Base-by-base conservation (phyloP, 345 rosid species). In the Eutrema japonicum region DNA sequence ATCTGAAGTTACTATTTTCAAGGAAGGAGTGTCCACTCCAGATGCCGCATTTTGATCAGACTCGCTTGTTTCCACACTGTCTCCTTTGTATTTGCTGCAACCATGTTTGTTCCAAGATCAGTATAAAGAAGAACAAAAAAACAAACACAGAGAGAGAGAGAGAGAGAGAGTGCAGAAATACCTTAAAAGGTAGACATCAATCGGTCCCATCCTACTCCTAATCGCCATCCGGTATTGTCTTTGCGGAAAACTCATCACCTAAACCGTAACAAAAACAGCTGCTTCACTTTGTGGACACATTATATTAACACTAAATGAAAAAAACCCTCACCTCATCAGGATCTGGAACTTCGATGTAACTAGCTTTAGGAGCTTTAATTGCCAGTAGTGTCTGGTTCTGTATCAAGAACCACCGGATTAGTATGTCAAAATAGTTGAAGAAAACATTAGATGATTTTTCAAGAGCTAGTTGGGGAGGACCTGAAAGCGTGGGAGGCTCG, bases 261-360 rank as follows among this genome's bases (percentile, higher is more conserved):
- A 40, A 4, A 84, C 60, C 54, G 11, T 60, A 46, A 55, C 56
- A 53, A 65, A 57, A 56, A 64, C 38, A 72, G 14, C 10, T 55
- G 53, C 37, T 53, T 51, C 30, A 66, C 49, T 26, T 29, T 51
- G 22, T 66, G 38, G 66, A 49, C 43, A 57, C 38, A 67, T 65
- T 49, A 35, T 47, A 12, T 48, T 37, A 52, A 10, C 57, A 45
- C 29, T 33, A 3, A 4, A 40, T 3, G 58, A 43, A 61, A 50
- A 14, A 42, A 42, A 2, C 0, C 4, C 79, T 53, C 61, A 86
- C 94, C 85, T 84, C 88, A 68, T 87, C 87, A 62, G 94, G 92
- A 82, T 88, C 90, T 59, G 87, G 92, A 77, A 87, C 92, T 80
- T 90, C 90, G 18, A 90, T 78, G 75, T 77, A 84, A 79, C 92